A percentile compares a stretch with the other conserved stretches of the same genome.
phyloP scores from a whole-genome alignment of 176 grass and related monocot genomes.

The Carex littledalei region DNA sequence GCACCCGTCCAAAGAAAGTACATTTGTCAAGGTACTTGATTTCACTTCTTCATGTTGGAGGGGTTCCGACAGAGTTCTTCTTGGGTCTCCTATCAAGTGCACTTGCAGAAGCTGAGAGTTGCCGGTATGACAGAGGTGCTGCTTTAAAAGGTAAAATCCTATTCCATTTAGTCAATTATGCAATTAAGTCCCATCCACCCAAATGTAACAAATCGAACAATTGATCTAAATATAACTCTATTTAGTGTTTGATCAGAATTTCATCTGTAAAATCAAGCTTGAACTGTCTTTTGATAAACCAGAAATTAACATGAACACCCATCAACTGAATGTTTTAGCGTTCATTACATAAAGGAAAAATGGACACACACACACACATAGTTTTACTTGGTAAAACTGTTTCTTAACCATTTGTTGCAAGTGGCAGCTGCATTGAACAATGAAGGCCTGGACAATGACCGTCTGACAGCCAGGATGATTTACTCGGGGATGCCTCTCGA shows the following conservation, averaged over 20 bases:
- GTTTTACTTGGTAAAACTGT: neutral
- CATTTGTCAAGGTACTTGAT: constrained; percentile 39
- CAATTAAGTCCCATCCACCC: neutral
- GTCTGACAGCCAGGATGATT: constrained; percentile 27
- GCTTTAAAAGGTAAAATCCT: neutral
- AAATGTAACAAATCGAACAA: neutral
- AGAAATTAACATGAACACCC: neutral
- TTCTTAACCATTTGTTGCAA: neutral
- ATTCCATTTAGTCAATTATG: neutral
- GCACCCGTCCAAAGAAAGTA: constrained; percentile 33
- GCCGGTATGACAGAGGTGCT: neutral
- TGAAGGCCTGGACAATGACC: constrained; percentile 32
- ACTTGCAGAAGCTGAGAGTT: neutral
- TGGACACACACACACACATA: neutral
- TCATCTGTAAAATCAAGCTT: neutral
- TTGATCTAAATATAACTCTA: neutral
- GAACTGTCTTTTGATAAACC: neutral
- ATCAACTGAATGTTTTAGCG: neutral
- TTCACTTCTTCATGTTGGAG: constrained; percentile 32
- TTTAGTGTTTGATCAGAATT: neutral
- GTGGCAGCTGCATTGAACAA: constrained; percentile 22
- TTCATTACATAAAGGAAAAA: neutral
- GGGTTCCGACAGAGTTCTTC: constrained; percentile 43
- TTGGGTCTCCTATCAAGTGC: constrained; percentile 33
- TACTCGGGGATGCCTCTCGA: constrained; percentile 30